Evolutionary conservation across 768 basidiomycete genomes (phyloP), one percentile per base, ranked within the genome.

Genomic region (Naematelia aurantialba): DNA sequence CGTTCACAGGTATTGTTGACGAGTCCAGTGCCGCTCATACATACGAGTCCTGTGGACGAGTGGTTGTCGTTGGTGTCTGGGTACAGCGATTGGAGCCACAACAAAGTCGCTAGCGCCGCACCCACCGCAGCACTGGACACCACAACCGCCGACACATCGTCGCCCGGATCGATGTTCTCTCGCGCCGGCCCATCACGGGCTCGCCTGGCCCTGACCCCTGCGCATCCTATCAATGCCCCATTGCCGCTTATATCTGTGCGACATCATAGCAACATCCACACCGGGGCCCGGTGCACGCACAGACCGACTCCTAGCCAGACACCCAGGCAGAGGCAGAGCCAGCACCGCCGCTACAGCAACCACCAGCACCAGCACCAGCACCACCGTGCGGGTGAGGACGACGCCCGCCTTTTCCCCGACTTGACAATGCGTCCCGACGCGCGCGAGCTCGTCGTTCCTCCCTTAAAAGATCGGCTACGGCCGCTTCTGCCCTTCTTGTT

Each of bases 401-500:
- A 19, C 5, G 19, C 34, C 29, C 52, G 19, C 29, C 25, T 30
- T 52, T 52, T 31, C 52, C 24, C 34, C 27, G 25, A 31, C 34
- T 39, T 39, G 17, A 8, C 34, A 39, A 39, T 39, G 34, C 34
- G 34, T 8, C 34, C 34, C 17, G 34, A 39, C 17, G 8, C 34
- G 8, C 34, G 34, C 17, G 34, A 39, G 8, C 34, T 39, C 17
- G 34, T 39, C 8, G 34, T 39, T 39, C 74, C 74, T n/a, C 70
- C 74, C 22, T 72, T 75, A 56, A 63, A 68, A 11, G 59, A 63
- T 52, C 66, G 74, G 5, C 62, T 75, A 1, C 62, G 59, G 55
- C 74, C 74, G 2, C 59, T 75, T 3, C 61, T 75, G 21, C 74
- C 74, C 8, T 75, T 75, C 63, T 59, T 75, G 58, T 67, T 75